Base-by-base conservation (phyloP, 2,329 filamentous ascomycete species). In the Penicillium sp. region DNA sequence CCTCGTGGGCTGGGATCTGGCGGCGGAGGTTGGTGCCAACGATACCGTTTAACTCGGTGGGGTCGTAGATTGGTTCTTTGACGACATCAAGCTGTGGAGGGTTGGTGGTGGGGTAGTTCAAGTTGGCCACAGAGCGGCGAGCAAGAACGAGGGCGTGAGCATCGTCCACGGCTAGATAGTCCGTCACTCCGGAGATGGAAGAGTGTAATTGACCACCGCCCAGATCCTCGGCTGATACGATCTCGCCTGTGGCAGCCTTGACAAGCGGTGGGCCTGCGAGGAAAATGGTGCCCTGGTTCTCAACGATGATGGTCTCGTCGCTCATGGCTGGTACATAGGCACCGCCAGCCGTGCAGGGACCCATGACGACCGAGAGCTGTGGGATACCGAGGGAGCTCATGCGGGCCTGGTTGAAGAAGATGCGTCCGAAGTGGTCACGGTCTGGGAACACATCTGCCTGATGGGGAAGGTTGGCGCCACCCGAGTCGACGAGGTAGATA, bases 291-390 rank as follows among this genome's bases (percentile, higher is more conserved):
- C 92, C 92, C 69, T 96, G 91, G 45, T 91, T 87, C 65, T 89
- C 84, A 33, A 97, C 93, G 57, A 98, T 97, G 70, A 98, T 96
- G 66, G 84, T 90, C 78, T 97, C 93, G 68, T 97, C 93, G 53
- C 88, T 92, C 92, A 98, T 97, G 63, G 89, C 89, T 9, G 92
- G 92, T 9, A 97, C 91, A 68, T 98, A 97, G 23, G 92, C 92
- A 42, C 92, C 92, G 44, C 92, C 92, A 1, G 92, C 92, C 0
- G 93, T 98, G 73, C 93, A 98, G 38, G 92, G 88, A 0, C 92
- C 92, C 92, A 98, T 96, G 41, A 98, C 92, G 2, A 96, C 89
- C 8, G 89, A 86, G 60, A 98, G 87, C 66, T 97, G 92, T 1
- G 92, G 92, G 54, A 97, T 95, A 4, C 90, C 89, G 58, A 85